A percentile compares a stretch with the other conserved stretches of the same genome.
phyloP scores from a whole-genome alignment of 108 stramenopile species.

The Conticribra guillardii region DNA sequence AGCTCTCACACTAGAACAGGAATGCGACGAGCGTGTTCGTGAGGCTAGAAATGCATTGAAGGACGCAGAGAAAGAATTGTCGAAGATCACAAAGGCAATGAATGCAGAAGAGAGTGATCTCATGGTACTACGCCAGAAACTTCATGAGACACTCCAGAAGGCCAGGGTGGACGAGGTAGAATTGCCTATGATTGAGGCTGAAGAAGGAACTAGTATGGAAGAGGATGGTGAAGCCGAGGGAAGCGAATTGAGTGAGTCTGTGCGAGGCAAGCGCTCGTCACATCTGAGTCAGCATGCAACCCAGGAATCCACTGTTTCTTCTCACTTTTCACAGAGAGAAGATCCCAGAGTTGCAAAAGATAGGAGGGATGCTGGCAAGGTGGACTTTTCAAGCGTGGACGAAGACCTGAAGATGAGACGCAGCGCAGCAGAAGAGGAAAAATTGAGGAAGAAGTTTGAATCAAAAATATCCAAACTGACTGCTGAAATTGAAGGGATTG shows the following conservation, averaged over 20 bases:
- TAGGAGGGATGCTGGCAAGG: constrained; percentile 62
- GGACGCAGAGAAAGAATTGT: constrained; percentile 69
- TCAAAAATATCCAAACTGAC: constrained; percentile 68
- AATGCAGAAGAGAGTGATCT: constrained; percentile 69
- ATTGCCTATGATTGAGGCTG: constrained; percentile 65
- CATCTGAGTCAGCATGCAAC: constrained; percentile 51
- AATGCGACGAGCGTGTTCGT: constrained; percentile 66
- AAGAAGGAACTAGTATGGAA: constrained; percentile 43
- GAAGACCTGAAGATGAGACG: constrained; percentile 65
- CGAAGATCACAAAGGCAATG: constrained; percentile 64
- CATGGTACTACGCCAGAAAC: constrained; percentile 83
- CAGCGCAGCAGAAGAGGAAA: constrained; percentile 72
- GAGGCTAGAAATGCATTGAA: constrained; percentile 66
- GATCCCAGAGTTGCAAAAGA: constrained; percentile 83
- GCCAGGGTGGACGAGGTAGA: constrained; percentile 90
- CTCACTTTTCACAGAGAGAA: constrained; percentile 83
- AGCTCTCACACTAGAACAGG: constrained; percentile 64
- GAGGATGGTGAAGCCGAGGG: constrained; percentile 62
- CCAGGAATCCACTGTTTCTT: constrained; percentile 55
- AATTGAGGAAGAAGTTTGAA: constrained; percentile 81
- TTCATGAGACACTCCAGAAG: constrained; percentile 91
- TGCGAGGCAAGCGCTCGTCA: constrained; percentile 13
- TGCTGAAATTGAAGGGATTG: constrained; percentile 87
- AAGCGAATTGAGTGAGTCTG: constrained; percentile 29
- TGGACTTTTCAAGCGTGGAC: constrained; percentile 81